Evolutionary conservation across 345 rosid species (phyloP).

Genomic region (Anastatica hierochuntica): DNA sequence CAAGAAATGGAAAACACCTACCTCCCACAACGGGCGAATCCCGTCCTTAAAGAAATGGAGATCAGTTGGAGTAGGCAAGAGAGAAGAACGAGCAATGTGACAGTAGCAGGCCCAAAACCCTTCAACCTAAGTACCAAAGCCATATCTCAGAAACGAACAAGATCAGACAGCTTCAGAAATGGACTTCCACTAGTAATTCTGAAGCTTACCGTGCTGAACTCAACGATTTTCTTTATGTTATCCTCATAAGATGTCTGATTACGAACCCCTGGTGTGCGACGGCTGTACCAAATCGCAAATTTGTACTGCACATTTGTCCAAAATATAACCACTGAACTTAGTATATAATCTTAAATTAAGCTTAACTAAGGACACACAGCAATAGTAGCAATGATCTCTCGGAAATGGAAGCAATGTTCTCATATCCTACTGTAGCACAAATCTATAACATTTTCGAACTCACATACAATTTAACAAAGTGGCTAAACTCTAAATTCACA

Average conservation of each 20-base stretch:
- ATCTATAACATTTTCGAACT: constrained; percentile 9
- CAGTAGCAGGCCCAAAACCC: constrained; percentile 89
- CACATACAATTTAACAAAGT: neutral
- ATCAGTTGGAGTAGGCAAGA: constrained; percentile 82
- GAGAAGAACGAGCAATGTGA: constrained; percentile 82
- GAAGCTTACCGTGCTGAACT: constrained; percentile 74
- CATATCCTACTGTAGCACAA: neutral
- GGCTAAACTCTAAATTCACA: neutral
- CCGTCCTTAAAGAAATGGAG: constrained; percentile 93
- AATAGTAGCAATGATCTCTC: neutral
- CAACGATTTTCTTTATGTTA: constrained; percentile 84
- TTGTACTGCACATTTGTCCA: constrained; percentile 44
- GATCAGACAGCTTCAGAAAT: neutral
- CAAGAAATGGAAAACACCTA: constrained; percentile 5
- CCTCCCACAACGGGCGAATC: constrained; percentile 96
- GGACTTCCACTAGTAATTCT: neutral
- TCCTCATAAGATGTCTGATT: constrained; percentile 86
- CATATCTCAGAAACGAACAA: constrained; percentile 13
- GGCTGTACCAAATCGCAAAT: constrained; percentile 93
- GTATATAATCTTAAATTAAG: neutral
- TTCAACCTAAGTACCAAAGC: constrained; percentile 51
- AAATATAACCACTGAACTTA: no score
- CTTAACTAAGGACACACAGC: neutral
- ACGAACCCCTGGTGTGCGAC: constrained; percentile 84
- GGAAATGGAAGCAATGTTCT: no score